Conservation (phyloP, 2,329 filamentous ascomycete species). For the Ophiostoma tasmaniense region DNA sequence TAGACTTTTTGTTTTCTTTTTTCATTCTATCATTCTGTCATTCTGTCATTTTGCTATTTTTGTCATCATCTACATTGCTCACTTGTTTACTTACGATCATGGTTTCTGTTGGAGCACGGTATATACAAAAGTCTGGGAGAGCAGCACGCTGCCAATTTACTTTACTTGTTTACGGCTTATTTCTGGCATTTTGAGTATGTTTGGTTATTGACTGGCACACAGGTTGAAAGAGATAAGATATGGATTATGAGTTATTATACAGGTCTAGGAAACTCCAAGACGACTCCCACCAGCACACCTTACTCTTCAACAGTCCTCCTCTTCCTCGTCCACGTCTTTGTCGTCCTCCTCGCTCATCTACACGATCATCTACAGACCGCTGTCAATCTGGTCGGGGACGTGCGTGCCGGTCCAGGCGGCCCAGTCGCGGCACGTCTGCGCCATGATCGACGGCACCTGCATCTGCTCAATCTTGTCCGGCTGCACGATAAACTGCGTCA, state of each 20-base stretch:
- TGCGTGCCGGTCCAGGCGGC: conserved; percentile 38
- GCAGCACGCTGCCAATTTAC: conserved; percentile 5
- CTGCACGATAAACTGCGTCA: conserved; percentile 42
- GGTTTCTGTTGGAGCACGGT: neutral
- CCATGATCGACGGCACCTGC: conserved; percentile 38
- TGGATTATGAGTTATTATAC: neutral
- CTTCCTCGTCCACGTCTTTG: neutral
- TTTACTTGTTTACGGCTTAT: neutral
- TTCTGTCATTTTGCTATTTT: neutral
- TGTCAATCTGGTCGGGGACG: conserved; percentile 45
- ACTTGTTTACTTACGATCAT: neutral
- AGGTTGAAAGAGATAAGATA: neutral
- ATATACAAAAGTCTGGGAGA: conserved; percentile 6
- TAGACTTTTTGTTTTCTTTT: conserved; percentile 9
- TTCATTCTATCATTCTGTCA: neutral
- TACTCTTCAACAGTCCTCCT: neutral
- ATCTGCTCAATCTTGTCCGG: conserved; percentile 33
- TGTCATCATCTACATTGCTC: neutral
- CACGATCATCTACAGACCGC: conserved; percentile 33
- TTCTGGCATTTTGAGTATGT: too few relatives aligned
- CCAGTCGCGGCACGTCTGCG: conserved; percentile 48
- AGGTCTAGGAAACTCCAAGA: neutral
- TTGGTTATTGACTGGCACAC: neutral
- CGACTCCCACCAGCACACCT: neutral
- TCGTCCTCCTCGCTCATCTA: neutral